Evolutionary conservation across 345 rosid species (phyloP).

Genomic region (Mallotus nudiflorus): DNA sequence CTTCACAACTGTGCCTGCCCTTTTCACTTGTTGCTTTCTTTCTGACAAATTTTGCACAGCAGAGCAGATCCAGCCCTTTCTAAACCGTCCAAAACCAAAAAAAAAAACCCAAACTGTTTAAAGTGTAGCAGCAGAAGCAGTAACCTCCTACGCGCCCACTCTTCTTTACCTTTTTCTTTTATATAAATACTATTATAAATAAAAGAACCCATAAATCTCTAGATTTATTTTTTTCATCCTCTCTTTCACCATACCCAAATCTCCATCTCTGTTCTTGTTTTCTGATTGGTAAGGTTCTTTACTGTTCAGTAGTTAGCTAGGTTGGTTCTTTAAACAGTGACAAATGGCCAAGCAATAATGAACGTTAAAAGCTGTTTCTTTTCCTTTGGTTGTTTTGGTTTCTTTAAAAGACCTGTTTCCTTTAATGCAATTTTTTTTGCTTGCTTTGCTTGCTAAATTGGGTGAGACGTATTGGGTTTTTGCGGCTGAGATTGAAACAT

Average conservation of each 20-base stretch:
- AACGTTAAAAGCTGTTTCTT: too few species aligned
- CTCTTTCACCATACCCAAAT: neutral
- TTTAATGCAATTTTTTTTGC: too few species aligned
- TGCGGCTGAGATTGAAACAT: conserved; percentile 35
- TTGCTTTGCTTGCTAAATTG: conserved; percentile 16
- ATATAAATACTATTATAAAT: neutral
- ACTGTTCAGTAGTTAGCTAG: neutral
- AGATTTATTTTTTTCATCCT: neutral
- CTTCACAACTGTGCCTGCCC: neutral
- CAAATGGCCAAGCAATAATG: neutral
- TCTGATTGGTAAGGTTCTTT: neutral
- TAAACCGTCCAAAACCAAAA: conserved; percentile 14
- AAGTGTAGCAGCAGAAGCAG: too few species aligned
- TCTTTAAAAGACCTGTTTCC: too few species aligned
- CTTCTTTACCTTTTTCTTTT: neutral
- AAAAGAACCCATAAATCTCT: neutral
- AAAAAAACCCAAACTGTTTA: conserved; percentile 7
- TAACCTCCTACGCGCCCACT: neutral
- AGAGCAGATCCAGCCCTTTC: neutral
- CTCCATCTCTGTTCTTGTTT: neutral
- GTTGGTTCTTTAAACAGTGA: neutral
- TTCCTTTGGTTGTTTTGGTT: too few species aligned
- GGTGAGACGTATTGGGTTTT: conserved; percentile 7
- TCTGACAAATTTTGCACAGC: too few species aligned
- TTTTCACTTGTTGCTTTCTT: neutral